Evolutionary conservation across 768 basidiomycete genomes (phyloP).

Genomic region (Russula dissimulans): DNA sequence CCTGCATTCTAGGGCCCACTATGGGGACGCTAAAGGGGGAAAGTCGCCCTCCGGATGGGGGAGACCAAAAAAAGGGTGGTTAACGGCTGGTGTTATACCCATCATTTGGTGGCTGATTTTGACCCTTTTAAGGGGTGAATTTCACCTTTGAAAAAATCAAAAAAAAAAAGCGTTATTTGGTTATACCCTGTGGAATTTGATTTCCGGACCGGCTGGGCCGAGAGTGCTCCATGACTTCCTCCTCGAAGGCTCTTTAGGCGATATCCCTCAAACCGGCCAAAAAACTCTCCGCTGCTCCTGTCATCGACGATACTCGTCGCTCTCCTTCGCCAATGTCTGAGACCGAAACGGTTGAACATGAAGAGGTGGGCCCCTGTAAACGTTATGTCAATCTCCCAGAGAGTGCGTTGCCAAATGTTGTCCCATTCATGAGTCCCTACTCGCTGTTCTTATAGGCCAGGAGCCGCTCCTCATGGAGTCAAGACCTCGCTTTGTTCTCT

Average conservation of each 20-base stretch:
- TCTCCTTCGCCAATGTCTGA: conserved; percentile 17
- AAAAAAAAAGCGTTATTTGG: no score
- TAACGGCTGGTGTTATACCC: no score
- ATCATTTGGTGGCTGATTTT: no score
- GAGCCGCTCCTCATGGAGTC: conserved; percentile 78
- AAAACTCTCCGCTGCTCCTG: background rate
- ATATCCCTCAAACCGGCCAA: conserved; percentile 24
- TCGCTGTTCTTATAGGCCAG: conserved; percentile 34
- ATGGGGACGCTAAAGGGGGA: no score
- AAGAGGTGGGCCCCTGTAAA: conserved; percentile 12
- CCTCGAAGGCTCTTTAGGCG: conserved; percentile 24
- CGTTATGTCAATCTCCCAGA: conserved; percentile 45
- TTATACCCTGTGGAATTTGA: no score
- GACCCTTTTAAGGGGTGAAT: no score
- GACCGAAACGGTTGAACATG: conserved; percentile 9
- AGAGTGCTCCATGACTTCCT: background rate
- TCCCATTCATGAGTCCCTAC: background rate
- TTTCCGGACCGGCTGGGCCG: no score
- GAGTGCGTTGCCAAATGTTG: conserved; percentile 19
- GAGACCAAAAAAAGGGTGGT: no score
- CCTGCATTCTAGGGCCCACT: no score
- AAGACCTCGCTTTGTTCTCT: conserved; percentile 77
- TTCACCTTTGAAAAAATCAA: no score
- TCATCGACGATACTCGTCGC: conserved; percentile 22
- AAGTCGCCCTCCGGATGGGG: no score